Conservation (phyloP, 2,329 filamentous ascomycete genomes). For the Ophiostoma sp. region DNA sequence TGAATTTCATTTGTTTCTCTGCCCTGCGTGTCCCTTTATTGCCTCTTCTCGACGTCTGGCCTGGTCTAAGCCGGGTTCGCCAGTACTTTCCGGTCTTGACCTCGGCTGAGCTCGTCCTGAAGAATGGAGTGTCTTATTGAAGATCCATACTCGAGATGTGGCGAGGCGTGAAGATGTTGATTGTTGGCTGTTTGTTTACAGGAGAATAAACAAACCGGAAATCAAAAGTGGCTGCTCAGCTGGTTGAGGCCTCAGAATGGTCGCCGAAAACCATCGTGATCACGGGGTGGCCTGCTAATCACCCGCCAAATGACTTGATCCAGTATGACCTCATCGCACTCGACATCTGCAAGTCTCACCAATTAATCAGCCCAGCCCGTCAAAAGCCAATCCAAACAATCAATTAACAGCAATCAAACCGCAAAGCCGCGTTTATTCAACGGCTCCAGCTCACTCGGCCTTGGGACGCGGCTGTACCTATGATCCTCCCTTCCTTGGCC, state of each 20-base stretch:
- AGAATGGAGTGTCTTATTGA: slow-evolving; percentile 22
- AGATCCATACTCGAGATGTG: slow-evolving; percentile 1
- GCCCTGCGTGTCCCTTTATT: neutral
- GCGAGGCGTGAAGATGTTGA: slow-evolving; percentile 7
- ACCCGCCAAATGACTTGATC: neutral
- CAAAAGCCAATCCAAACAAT: neutral
- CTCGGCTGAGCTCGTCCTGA: slow-evolving; percentile 17
- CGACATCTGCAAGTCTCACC: slow-evolving; percentile 3
- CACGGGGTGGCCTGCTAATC: neutral
- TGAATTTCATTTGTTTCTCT: slow-evolving; percentile 8
- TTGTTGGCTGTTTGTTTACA: slow-evolving; percentile 7
- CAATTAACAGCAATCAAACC: neutral
- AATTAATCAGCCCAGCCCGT: neutral
- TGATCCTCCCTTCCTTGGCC: neutral
- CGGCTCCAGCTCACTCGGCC: neutral
- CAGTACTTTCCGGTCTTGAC: slow-evolving; percentile 8
- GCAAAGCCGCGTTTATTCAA: neutral
- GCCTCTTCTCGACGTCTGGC: neutral
- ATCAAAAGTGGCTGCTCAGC: neutral
- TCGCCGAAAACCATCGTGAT: neutral
- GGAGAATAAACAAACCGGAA: neutral
- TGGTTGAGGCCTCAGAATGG: neutral
- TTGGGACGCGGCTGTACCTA: slow-evolving; percentile 11
- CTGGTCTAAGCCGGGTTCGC: neutral
- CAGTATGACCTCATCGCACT: slow-evolving; percentile 9